Conservation (phyloP, 805 yeast species). For the Myxozyma geophila region DNA sequence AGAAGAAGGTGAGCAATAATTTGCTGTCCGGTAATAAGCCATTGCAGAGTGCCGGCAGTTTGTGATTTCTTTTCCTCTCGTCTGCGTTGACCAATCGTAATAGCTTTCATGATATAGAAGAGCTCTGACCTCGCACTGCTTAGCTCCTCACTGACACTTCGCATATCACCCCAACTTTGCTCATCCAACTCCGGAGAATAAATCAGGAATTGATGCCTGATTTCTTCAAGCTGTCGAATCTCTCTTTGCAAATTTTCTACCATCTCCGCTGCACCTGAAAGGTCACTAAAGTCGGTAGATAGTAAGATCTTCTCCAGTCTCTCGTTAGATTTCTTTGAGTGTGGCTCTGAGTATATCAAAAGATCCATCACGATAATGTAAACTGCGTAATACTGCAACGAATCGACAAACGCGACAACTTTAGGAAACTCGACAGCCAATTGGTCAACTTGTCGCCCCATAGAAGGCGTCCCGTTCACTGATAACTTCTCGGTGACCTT, state of each 20-base stretch:
- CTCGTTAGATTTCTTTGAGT: constrained; percentile 59
- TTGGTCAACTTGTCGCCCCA: constrained; percentile 48
- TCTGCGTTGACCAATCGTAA: constrained; percentile 47
- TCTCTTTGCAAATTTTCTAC: constrained; percentile 58
- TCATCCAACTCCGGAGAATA: constrained; percentile 52
- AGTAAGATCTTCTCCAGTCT: constrained; percentile 67
- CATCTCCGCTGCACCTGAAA: constrained; percentile 54
- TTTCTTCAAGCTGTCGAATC: constrained; percentile 48
- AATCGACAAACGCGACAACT: constrained; percentile 68
- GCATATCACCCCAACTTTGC: constrained; percentile 36
- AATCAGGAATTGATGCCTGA: constrained; percentile 55
- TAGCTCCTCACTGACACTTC: constrained; percentile 30
- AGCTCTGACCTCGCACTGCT: constrained; percentile 47
- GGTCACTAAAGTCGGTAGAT: constrained; percentile 70
- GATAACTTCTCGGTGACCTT: constrained; percentile 27
- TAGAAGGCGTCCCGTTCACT: constrained; percentile 19
- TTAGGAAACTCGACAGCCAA: constrained; percentile 71
- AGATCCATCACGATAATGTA: constrained; percentile 66
- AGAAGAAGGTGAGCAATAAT: constrained; percentile 72
- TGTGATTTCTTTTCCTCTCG: constrained; percentile 40
- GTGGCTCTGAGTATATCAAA: constrained; percentile 75
- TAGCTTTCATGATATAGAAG: constrained; percentile 53
- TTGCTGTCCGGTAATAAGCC: constrained; percentile 69
- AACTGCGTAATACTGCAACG: constrained; percentile 70
- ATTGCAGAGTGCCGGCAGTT: constrained; percentile 54